Conservation (phyloP, 2,329 filamentous ascomycete genomes). For the Ciborinia camelliae region DNA sequence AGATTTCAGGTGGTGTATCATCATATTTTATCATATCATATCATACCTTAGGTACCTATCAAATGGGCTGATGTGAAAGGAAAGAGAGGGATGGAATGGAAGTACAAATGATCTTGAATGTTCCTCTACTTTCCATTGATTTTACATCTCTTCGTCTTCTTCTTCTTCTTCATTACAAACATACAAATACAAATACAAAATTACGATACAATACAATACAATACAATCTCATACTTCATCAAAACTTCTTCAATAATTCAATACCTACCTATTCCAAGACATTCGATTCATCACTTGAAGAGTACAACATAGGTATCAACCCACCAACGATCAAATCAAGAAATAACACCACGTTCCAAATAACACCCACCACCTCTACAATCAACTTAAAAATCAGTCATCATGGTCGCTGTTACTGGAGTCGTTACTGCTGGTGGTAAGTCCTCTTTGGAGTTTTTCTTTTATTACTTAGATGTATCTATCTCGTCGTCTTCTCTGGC, state of each 20-base stretch:
- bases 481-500: background rate
- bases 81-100: background rate
- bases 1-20: too few relatives aligned
- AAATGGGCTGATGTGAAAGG: background rate
- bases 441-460: background rate
- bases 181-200: too few relatives aligned
- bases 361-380: too few relatives aligned
- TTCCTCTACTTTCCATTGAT: too few relatives aligned
- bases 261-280: too few relatives aligned
- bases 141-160: background rate
- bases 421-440: conserved; percentile 18
- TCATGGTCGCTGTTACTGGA: conserved; percentile 19
- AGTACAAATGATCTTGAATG: too few relatives aligned
- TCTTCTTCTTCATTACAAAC: background rate
- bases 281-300: background rate
- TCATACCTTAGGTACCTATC: too few relatives aligned
- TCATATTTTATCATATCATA: too few relatives aligned
- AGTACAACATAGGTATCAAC: background rate
- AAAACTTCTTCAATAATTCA: background rate
- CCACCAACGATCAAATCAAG: background rate
- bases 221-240: background rate
- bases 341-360: background rate
- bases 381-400: conserved; percentile 6
- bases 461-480: background rate
- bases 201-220: background rate